Percentiles rank a stretch among this genome's conserved stretches.
phyloP scores from a whole-genome alignment of 805 yeast species.

The Metschnikowia lunata region DNA sequence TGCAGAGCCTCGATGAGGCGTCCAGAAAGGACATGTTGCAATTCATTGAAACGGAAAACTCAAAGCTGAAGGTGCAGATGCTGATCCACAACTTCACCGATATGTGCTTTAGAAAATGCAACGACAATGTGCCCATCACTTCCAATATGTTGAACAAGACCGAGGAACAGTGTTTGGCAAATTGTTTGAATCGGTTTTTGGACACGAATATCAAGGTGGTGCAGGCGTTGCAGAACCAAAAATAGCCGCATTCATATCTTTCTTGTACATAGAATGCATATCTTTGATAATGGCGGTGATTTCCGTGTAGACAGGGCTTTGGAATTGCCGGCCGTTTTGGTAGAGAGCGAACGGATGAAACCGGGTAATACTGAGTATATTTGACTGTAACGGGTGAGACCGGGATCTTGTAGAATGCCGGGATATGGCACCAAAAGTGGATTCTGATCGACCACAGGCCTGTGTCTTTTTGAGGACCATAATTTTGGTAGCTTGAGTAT shows the following conservation, averaged over 20 bases:
- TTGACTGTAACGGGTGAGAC: no score
- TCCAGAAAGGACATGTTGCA: constrained; percentile 70
- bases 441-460: no score
- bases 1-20: constrained; percentile 51
- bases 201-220: constrained; percentile 87
- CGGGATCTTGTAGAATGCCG: no score
- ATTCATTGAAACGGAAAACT: constrained; percentile 77
- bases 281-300: no score
- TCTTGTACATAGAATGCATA: no score
- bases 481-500: no score
- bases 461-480: no score
- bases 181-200: constrained; percentile 80
- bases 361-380: no score
- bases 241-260: constrained; percentile 5
- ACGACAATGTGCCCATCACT: constrained; percentile 42
- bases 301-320: no score
- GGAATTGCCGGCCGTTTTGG: no score
- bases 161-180: constrained; percentile 71
- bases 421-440: no score
- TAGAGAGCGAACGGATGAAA: no score
- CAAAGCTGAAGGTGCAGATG: constrained; percentile 82
- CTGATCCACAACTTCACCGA: constrained; percentile 87
- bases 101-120: constrained; percentile 85
- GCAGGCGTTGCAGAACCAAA: constrained; percentile 42
- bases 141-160: constrained; percentile 45